phyloP scores from a whole-genome alignment of 2,329 filamentous ascomycete genomes.

The Fonsecaea monophora region DNA sequence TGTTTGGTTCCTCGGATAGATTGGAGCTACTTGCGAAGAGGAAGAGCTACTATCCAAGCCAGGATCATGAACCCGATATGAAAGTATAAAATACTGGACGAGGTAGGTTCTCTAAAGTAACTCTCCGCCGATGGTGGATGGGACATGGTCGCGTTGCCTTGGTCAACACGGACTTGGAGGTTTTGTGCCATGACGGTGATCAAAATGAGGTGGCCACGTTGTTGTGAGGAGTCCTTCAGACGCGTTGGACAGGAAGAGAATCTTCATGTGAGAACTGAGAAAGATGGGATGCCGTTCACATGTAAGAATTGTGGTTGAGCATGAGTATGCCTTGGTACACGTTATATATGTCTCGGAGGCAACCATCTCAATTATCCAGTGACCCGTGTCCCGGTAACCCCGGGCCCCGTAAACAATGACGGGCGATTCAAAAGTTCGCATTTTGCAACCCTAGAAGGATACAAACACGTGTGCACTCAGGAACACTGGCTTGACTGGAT shows the following conservation, averaged over 20 bases:
- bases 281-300: not conserved
- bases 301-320: not conserved
- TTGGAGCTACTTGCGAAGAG: not conserved
- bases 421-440: not conserved
- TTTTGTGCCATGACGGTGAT: not conserved
- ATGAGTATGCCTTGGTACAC: not conserved
- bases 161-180: not conserved
- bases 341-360: not conserved
- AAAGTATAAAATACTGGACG: not conserved
- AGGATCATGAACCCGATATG: not conserved
- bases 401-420: not conserved
- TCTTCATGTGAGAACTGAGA: not conserved
- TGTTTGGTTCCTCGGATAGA: not conserved
- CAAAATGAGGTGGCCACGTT: not conserved
- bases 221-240: not conserved
- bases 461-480: not conserved
- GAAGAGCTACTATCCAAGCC: not conserved
- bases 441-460: not conserved
- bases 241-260: not conserved
- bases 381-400: not conserved
- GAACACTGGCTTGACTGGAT: not conserved
- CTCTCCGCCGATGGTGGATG: not conserved
- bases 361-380: not conserved
- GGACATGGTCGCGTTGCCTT: not conserved
- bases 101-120: not conserved